A percentile compares a stretch with the other conserved stretches of the same genome.
Evolutionary conservation across 2,329 filamentous ascomycete genomes (phyloP).

Genomic region (Paracoccidioides lutzii): DNA sequence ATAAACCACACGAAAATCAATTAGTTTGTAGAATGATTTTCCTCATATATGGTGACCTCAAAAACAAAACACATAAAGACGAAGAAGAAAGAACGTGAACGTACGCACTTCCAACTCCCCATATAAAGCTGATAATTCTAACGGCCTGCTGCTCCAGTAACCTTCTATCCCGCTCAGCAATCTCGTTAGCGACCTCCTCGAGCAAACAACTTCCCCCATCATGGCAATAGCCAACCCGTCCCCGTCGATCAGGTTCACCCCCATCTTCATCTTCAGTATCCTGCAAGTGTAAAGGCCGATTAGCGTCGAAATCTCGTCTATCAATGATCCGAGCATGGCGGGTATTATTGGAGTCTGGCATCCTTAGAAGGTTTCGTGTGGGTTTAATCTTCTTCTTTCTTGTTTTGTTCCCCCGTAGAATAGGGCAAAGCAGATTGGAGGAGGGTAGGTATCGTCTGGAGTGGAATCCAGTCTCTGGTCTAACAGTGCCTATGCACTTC

Average conservation of each 20-base stretch:
- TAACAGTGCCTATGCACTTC: too few relatives aligned
- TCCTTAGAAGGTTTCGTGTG: neutral
- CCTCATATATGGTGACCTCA: too few relatives aligned
- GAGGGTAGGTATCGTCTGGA: too few relatives aligned
- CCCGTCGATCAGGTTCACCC: conserved; percentile 7
- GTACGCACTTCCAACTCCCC: conserved; percentile 48
- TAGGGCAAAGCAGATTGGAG: too few relatives aligned
- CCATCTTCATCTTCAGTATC: conserved; percentile 6
- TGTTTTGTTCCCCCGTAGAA: too few relatives aligned
- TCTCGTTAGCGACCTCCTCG: conserved; percentile 47
- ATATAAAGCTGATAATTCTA: conserved; percentile 45
- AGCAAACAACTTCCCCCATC: conserved; percentile 34
- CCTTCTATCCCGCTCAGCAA: conserved; percentile 44
- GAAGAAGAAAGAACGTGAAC: conserved; percentile 4
- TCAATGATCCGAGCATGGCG: conserved; percentile 18
- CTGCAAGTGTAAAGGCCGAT: conserved; percentile 21
- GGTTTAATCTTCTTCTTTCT: too few relatives aligned
- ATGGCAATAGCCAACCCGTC: conserved; percentile 8
- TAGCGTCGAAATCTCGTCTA: conserved; percentile 35
- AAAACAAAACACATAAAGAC: neutral
- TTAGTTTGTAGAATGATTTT: conserved; percentile 2
- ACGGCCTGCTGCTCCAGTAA: conserved; percentile 41
- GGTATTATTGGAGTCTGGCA: neutral
- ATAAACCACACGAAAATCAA: conserved; percentile 1
- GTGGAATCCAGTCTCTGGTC: too few relatives aligned